Percentiles rank a stretch among this genome's conserved stretches.
Conservation (phyloP, 768 basidiomycete genomes). For the Strobilomyces confusus region DNA sequence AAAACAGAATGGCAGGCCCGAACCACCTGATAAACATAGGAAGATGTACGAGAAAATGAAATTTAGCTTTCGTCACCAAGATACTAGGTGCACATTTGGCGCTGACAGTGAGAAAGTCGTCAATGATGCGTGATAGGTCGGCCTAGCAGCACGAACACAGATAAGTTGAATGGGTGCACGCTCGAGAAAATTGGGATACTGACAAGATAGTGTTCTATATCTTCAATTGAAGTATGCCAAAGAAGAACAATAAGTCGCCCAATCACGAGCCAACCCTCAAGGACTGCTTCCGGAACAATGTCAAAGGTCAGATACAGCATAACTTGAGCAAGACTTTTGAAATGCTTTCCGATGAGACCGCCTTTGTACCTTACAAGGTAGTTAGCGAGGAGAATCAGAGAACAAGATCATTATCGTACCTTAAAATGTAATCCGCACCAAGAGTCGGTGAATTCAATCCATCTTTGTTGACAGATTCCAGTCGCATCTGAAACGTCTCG, state of each 20-base stretch:
- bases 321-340: not conserved
- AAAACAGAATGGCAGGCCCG: constrained; percentile 28
- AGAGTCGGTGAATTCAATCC: not conserved
- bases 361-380: not conserved
- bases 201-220: constrained; percentile 36
- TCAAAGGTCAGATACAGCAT: constrained; percentile 18
- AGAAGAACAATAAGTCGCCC: constrained; percentile 36
- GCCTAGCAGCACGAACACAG: not conserved
- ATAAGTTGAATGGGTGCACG: not conserved
- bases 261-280: constrained; percentile 29
- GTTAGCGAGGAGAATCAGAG: too few species aligned
- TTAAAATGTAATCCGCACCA: not conserved
- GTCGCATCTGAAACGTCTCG: not conserved
- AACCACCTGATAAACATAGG: constrained; percentile 24
- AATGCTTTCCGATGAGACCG: not conserved
- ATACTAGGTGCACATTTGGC: constrained; percentile 24
- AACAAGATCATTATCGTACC: too few species aligned
- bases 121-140: constrained; percentile 15
- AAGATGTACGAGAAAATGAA: constrained; percentile 31
- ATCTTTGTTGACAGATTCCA: not conserved
- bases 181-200: not conserved
- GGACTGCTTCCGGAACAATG: constrained; percentile 22
- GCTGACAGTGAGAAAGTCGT: constrained; percentile 20
- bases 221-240: constrained; percentile 39
- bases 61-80: constrained; percentile 28